Percentiles rank a stretch among this genome's conserved stretches.
Conservation (phyloP, 129 eudicot species). For the Sambucus nigra region DNA sequence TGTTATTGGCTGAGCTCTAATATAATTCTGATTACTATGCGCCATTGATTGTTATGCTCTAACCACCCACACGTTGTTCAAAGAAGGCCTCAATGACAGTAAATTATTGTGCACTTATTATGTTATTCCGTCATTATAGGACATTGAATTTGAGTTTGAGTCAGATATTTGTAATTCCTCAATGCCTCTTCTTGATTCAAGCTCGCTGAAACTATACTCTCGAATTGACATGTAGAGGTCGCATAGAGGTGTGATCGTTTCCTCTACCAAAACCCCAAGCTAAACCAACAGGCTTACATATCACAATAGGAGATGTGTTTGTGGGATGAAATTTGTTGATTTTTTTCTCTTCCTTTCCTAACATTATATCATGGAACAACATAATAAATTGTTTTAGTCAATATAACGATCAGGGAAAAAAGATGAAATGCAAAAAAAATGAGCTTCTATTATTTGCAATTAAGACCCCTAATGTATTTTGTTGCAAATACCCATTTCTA, state of each 20-base stretch:
- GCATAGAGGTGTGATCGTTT: neutral
- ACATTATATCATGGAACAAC: neutral
- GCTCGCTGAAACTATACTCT: too few species aligned
- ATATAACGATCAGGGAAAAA: too few species aligned
- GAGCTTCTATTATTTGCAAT: too few species aligned
- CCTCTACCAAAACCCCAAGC: constrained; percentile 14
- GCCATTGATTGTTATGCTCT: neutral
- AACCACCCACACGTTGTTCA: too few species aligned
- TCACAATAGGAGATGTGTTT: too few species aligned
- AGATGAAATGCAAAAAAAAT: too few species aligned
- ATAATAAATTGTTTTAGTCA: too few species aligned
- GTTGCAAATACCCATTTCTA: too few species aligned
- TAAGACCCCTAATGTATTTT: too few species aligned
- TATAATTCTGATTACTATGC: neutral
- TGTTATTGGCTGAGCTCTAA: neutral
- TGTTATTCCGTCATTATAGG: neutral
- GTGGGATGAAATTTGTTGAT: neutral
- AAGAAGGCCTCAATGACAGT: too few species aligned
- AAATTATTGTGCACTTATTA: neutral
- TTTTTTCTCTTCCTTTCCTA: neutral
- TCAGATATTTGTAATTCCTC: neutral
- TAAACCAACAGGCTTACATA: constrained; percentile 8
- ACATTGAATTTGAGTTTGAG: neutral
- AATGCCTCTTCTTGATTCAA: too few species aligned
- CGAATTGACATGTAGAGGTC: too few species aligned